phyloP scores from a whole-genome alignment of 495 filamentous ascomycete species.

The Penicillium fimorum region DNA sequence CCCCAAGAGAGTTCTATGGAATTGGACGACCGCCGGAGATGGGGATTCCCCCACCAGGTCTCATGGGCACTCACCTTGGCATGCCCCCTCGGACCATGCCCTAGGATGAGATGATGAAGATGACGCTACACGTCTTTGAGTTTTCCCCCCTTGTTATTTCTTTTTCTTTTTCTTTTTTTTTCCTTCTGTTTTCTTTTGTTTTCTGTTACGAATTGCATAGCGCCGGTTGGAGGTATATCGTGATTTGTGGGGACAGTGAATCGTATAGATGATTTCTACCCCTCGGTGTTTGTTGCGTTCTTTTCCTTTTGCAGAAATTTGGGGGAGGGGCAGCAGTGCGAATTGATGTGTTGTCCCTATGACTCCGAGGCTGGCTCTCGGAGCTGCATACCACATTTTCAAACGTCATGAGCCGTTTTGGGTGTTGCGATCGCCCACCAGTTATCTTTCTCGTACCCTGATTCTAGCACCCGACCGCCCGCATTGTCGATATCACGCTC shows the following conservation, averaged over 20 bases:
- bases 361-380: slow-evolving; percentile 42
- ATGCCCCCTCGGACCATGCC: slow-evolving; percentile 44
- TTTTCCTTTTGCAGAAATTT: slow-evolving; percentile 16
- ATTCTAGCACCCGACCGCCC: slow-evolving; percentile 72
- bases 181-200: slow-evolving; percentile 21
- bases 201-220: slow-evolving; percentile 49
- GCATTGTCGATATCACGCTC: slow-evolving; percentile 74
- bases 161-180: slow-evolving; percentile 14
- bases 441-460: slow-evolving; percentile 96
- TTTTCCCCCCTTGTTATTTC: slow-evolving; percentile 3
- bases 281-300: slow-evolving; percentile 21
- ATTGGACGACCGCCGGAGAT: slow-evolving; percentile 37
- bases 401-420: slow-evolving; percentile 17
- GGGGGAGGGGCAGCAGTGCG: slow-evolving; percentile 10
- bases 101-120: slow-evolving; percentile 32
- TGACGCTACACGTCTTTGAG: slow-evolving; percentile 27
- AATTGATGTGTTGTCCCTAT: slow-evolving; percentile 10
- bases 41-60: slow-evolving; percentile 30
- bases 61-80: slow-evolving; percentile 35
- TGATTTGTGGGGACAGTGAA: slow-evolving; percentile 33
- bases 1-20: slow-evolving; percentile 41
- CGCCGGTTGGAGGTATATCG: slow-evolving; percentile 44
- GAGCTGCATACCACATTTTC: slow-evolving; percentile 11
- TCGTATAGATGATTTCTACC: slow-evolving; percentile 36
- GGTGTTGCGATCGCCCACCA: slow-evolving; percentile 80